Base-by-base conservation (phyloP, 768 basidiomycete genomes). In the Tylopilus plumbeoviolaceoides region DNA sequence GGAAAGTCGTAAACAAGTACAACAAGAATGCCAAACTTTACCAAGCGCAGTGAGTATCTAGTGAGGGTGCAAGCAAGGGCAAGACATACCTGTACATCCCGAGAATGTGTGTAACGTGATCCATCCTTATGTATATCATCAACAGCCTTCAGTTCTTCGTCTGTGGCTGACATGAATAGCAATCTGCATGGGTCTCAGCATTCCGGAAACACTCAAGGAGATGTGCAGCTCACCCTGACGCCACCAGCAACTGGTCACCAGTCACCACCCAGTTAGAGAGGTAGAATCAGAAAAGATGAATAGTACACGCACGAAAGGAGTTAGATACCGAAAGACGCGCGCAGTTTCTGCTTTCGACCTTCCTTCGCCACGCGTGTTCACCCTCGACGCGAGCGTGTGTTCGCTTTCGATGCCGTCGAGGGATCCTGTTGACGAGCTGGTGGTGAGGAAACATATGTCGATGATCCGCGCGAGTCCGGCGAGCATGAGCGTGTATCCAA, bases 21-120 rank as follows among this genome's bases (percentile, higher is more conserved):
- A n/a, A n/a, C n/a, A n/a, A n/a, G n/a, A n/a, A n/a, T n/a, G n/a
- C n/a, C n/a, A n/a, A n/a, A n/a, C n/a, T n/a, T n/a, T n/a, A n/a
- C n/a, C n/a, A n/a, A n/a, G n/a, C n/a, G n/a, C n/a, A n/a, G n/a
- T n/a, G n/a, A n/a, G n/a, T n/a, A n/a, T n/a, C n/a, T n/a, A n/a
- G n/a, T n/a, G n/a, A n/a, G n/a, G n/a, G n/a, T n/a, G n/a, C n/a
- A n/a, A n/a, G n/a, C n/a, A n/a, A n/a, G n/a, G n/a, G n/a, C n/a
- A n/a, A n/a, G n/a, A n/a, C n/a, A n/a, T n/a, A 87, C 89, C 87
- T 87, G 73, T 84, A 86, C 77, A 92, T 85, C 64, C 89, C 86
- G 15, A 94, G 76, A 35, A 88, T 76, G 62, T 95, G 95, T 0
- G 93, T 93, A 53, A 94, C 92, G 61, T 93, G 91, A 66, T 95